phyloP scores from a whole-genome alignment of 129 eudicot species.

The sunflower (Helianthus annuus) region DNA sequence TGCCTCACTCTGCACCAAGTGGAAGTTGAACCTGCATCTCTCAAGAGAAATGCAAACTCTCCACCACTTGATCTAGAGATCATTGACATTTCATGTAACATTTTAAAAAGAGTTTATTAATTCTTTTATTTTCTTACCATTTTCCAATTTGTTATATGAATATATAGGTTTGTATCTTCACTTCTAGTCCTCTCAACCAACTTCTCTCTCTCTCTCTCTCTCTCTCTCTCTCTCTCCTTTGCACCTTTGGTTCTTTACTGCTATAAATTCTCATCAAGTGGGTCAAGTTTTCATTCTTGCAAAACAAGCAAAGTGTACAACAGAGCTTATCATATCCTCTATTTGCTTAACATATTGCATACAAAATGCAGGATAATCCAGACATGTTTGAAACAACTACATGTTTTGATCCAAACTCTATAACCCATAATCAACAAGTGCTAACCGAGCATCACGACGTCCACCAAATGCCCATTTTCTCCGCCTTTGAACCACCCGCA shows the following conservation, averaged over 20 bases:
- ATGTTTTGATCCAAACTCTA: conserved; percentile 49
- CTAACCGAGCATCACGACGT: conserved; percentile 24
- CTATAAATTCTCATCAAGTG: neutral
- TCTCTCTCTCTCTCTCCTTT: neutral
- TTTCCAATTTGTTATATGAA: too few species aligned
- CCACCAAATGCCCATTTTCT: conserved; percentile 32
- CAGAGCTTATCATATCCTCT: too few species aligned
- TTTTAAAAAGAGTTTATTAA: too few species aligned
- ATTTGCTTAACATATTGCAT: neutral
- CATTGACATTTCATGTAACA: too few species aligned
- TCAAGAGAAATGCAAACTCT: too few species aligned
- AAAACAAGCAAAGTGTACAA: neutral
- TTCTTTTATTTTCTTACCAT: too few species aligned
- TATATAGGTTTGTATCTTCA: conserved; percentile 1
- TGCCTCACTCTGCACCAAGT: too few species aligned
- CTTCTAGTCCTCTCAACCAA: conserved; percentile 31
- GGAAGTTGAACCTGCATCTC: too few species aligned
- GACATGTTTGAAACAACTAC: conserved; percentile 45
- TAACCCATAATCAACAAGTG: conserved; percentile 8
- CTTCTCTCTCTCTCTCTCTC: conserved; percentile 14
- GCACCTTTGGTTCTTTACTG: neutral
- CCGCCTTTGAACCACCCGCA: conserved; percentile 41
- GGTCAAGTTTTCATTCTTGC: neutral
- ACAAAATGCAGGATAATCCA: conserved; percentile 31
- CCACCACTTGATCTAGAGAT: too few species aligned